Base-by-base conservation (phyloP, 129 eudicot genomes). In the Arctium lappa region DNA sequence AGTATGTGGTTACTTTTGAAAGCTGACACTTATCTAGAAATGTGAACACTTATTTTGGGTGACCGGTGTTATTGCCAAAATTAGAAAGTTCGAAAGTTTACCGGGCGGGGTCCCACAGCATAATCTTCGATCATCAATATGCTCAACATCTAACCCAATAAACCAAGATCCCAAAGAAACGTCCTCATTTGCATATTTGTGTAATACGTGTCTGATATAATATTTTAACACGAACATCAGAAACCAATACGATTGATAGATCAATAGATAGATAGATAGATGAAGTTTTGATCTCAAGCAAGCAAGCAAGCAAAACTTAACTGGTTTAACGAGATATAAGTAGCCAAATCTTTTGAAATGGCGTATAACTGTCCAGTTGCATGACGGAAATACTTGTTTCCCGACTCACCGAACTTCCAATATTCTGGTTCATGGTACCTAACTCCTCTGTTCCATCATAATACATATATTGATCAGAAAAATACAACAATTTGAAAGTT, bases 21-120 rank as follows among this genome's bases (percentile, higher is more conserved):
- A 44, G 12, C 13, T 0, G 0, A 15, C 6, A 56, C 27, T 15
- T 56, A 10, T 56, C 6, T 1, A 60, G 66, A 60, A 60, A 60
- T 4, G 9, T 60, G 9, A 29, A 6, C 27, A 60, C 0, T 60
- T 16, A 60, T 60, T 60, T 56, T 44, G 7, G 29, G 62, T 40
- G 56, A 8, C 32, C 16, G 15, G 31, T 75, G 7, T 3, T 31
- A 40, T 40, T 8, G 18, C 63, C 6, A 40, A 5, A 29, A 37
- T 22, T 22, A 30, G 22, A 16, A 80, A 27, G 78, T 69, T 78
- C 3, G 3, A 69, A 81, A 42, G 63, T 69, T 86, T 92, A 93
- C 98, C 98, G 5, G 98, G 98, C 0, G 90, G 96, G 33, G 98
- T 93, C 66, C 98, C 98, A 81, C 98, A 94, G 40, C 97, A 94